Conservation (phyloP, 148 eudicot genomes). For the Persicaria maculosa region DNA sequence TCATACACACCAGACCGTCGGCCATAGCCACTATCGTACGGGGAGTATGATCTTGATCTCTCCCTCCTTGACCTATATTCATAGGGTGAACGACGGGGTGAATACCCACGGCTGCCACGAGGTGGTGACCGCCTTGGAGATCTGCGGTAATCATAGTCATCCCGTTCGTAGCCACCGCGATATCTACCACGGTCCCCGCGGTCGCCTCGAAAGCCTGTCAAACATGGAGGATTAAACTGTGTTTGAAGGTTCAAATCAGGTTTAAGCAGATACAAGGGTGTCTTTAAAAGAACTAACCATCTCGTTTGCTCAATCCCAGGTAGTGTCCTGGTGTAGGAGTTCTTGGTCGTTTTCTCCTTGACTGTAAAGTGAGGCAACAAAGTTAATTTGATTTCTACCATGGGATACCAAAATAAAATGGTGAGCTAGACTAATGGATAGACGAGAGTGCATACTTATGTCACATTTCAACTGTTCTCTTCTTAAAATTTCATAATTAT, state of each 20-base stretch:
- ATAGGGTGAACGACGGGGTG: constrained; percentile 72
- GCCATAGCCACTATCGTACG: constrained; percentile 61
- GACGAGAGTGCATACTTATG: not conserved
- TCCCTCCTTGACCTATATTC: constrained; percentile 91
- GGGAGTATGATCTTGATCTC: constrained; percentile 84
- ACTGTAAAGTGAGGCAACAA: constrained; percentile 41
- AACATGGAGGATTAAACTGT: not conserved
- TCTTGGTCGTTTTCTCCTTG: constrained; percentile 93
- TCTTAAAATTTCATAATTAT: not conserved
- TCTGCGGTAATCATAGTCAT: constrained; percentile 72
- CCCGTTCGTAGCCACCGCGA: constrained; percentile 69
- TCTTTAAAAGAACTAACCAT: constrained; percentile 4
- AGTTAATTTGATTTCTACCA: not conserved
- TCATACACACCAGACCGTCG: constrained; percentile 52
- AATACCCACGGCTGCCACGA: constrained; percentile 65
- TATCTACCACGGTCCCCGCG: constrained; percentile 31
- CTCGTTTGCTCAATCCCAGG: constrained; percentile 66
- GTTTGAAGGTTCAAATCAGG: not conserved
- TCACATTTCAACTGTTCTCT: not conserved
- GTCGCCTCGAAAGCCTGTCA: constrained; percentile 50
- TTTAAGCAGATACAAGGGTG: not conserved
- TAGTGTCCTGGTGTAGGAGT: constrained; percentile 99
- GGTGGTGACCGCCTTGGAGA: constrained; percentile 70
- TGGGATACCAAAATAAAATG: not conserved
- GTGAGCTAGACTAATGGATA: not conserved